Base-by-base conservation (phyloP, 306 rosid genomes). In the Senna tora region DNA sequence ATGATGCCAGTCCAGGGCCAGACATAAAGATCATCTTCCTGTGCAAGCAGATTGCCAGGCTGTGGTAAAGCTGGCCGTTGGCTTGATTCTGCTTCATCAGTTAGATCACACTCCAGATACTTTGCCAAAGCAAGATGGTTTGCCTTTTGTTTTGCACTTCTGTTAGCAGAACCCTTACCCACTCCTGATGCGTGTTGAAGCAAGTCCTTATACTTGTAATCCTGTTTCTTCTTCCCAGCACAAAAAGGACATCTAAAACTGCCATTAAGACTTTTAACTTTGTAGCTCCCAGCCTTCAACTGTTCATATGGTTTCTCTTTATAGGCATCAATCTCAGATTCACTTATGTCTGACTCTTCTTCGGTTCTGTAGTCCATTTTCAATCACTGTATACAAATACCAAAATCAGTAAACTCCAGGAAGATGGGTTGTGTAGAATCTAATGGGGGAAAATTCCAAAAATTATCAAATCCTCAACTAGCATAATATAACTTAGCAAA, bases 1-100 rank as follows among this genome's bases (percentile, higher is more conserved):
- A 94, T 41, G 9, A 94, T 79, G 55, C 97, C 96, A 36, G 87
- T 94, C 99, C 99, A 94, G 3, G 99, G 99, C 99, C 97, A 94
- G 52, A 89, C 96, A 46, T 84, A 91, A 4, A 77, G 82, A 25
- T 91, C 89, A 47, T 83, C 92, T 68, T 70, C 76, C 57, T 79
- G 84, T 4, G 73, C 56, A 49, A 80, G 72, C 70, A 70, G 86
- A 57, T 61, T 22, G 34, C 80, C 82, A 25, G 87, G 77, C 47
- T 47, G 16, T 7, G 84, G 76, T 69, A 70, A 14, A 70, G 74
- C 17, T 14, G 87, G 95, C 4, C 9, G 79, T 49, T 71, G 84
- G 17, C 59, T 47, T 71, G 77, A 82, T 52, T 85, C 96, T 36
- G 75, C 84, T 81, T 87, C 96, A 53, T 71, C 59, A n/a, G 79